Evolutionary conservation across 2,329 filamentous ascomycete species (phyloP).

Genomic region (Botrytis byssoidea): DNA sequence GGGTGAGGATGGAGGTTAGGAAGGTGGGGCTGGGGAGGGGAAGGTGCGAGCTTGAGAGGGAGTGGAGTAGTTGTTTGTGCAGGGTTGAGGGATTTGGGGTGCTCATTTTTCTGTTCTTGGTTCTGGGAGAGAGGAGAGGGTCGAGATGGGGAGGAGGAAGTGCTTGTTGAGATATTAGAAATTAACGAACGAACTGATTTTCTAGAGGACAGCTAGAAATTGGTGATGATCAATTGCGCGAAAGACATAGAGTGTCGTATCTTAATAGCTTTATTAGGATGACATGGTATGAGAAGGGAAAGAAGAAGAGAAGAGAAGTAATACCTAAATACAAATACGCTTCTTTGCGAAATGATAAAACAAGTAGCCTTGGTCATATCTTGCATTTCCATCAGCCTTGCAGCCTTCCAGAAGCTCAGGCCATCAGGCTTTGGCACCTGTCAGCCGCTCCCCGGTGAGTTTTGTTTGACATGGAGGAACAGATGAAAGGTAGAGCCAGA

Average conservation of each 20-base stretch:
- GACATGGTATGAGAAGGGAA: neutral
- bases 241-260: neutral
- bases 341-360: neutral
- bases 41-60: neutral
- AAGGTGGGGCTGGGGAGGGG: neutral
- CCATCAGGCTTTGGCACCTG: neutral
- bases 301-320: too few species aligned
- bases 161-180: neutral
- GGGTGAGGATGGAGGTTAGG: neutral
- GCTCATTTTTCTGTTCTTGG: neutral
- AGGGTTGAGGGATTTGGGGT: neutral
- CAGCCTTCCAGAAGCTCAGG: neutral
- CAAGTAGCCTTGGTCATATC: neutral
- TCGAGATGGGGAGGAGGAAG: too few species aligned
- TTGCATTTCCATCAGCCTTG: neutral
- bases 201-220: neutral
- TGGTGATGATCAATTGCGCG: fast-evolving
- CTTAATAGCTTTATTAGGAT: neutral
- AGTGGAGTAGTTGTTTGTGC: neutral
- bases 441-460: neutral
- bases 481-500: neutral
- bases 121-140: neutral
- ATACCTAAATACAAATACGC: neutral
- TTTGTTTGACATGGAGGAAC: neutral
- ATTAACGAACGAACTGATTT: neutral